These are phyloP conservation scores for Ophiostoma ulmi DNA, from an alignment of 2,329 filamentous ascomycete genomes.

Conservation along the genomic window DNA sequence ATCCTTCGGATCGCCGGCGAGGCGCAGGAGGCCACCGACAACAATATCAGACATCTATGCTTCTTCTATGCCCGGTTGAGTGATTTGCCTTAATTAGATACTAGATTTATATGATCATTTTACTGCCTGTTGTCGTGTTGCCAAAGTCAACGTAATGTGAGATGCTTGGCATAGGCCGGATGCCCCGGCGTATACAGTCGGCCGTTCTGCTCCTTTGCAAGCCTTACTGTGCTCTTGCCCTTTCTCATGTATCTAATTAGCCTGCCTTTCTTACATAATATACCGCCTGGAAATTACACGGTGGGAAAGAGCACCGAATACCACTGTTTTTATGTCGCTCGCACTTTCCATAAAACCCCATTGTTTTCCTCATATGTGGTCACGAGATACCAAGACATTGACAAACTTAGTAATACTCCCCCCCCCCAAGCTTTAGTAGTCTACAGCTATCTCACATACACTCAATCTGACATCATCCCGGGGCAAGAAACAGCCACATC, in stretches of 20 bases:
- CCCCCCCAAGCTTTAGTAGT: not conserved
- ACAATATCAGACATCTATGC: not conserved
- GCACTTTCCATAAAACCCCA: conserved; percentile 1
- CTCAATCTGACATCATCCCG: conserved; percentile 12
- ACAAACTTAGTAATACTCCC: conserved; percentile 4
- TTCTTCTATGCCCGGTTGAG: not conserved
- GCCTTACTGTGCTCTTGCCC: not conserved
- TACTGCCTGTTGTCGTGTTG: not conserved
- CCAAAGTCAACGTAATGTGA: not conserved
- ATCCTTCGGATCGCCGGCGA: not conserved
- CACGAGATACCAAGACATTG: conserved; percentile 8
- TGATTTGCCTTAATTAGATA: not conserved
- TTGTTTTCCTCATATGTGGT: conserved; percentile 5
- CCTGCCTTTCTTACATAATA: conserved; percentile 7
- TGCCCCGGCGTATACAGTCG: conserved; percentile 4
- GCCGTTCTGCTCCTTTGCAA: not conserved
- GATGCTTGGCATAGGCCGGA: conserved; percentile 5
- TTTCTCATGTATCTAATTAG: not conserved
- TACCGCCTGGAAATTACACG: not conserved
- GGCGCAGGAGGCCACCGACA: not conserved
- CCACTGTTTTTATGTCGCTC: not conserved
- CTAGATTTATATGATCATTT: not conserved
- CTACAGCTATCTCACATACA: not conserved
- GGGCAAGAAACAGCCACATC: not conserved
- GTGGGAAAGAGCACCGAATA: not conserved